Base-by-base conservation (phyloP, 108 stramenopile genomes). In the Fragilaria radians region DNA sequence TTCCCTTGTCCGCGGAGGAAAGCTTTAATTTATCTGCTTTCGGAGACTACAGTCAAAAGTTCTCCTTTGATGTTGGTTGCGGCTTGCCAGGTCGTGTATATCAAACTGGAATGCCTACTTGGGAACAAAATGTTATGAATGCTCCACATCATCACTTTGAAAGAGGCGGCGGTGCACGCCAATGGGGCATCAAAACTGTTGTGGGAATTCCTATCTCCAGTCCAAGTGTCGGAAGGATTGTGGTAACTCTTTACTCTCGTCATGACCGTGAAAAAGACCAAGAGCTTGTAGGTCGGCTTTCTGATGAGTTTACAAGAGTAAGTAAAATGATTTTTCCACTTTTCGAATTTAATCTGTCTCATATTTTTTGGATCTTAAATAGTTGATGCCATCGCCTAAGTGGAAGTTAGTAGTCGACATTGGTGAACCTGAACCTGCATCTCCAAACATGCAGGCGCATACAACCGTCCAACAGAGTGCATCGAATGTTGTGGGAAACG, bases 321-420 rank as follows among this genome's bases (percentile, higher is more conserved):
- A 63, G 74, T 64, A 17, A 0, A 3, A 21, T 19, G 53, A 19
- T 56, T 45, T 18, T 55, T 28, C 29, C 14, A 27, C 46, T 46
- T 49, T 11, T 24, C 45, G 1, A 36, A 9, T 48, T 17, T 32
- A 28, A 9, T 47, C 59, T 21, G 11, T 52, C 25, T 47, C 17
- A 48, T 48, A n/a, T 31, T 29, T 5, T 66, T 28, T 32, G 34
- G 9, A 63, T 27, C 46, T 31, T 32, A 36, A n/a, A 7, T 65
- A 78, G 73, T 56, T 92, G 54, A 64, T 86, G 66, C 91, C 91
- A 0, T 71, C 77, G 24, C 91, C 91, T 14, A 86, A 83, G 55
- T 92, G 91, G 91, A 92, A 92, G 75, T 70, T 92, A 42, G 81
- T 88, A 34, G 91, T 92, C 1, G 91, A 92, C 57, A 60, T 92